phyloP scores from a whole-genome alignment of 345 rosid genomes.

The Syzygium oleosum region DNA sequence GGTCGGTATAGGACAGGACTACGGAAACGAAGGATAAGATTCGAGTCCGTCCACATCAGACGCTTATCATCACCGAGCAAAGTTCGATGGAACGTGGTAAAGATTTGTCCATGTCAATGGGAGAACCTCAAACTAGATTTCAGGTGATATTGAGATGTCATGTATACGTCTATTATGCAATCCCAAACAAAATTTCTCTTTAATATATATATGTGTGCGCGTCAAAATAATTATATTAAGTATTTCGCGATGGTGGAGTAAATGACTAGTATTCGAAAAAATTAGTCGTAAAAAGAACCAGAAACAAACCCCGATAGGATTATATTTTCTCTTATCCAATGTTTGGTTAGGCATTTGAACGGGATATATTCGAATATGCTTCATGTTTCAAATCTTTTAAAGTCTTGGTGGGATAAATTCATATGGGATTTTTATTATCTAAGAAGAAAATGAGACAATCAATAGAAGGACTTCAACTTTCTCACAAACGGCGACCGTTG shows the following conservation, averaged over 20 bases:
- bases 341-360: not conserved
- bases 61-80: too few relatives aligned
- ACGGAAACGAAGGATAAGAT: not conserved
- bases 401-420: not conserved
- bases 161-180: not conserved
- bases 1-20: not conserved
- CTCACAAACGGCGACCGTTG: fast-evolving
- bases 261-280: not conserved
- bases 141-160: too few relatives aligned
- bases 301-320: fast-evolving
- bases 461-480: not conserved
- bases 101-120: too few relatives aligned
- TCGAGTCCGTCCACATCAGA: not conserved
- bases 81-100: too few relatives aligned
- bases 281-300: fast-evolving
- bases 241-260: not conserved
- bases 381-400: not conserved
- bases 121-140: too few relatives aligned
- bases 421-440: not conserved
- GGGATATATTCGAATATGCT: not conserved
- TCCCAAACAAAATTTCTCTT: not conserved
- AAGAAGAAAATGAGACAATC: not conserved
- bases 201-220: not conserved
- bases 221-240: not conserved
- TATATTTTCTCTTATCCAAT: not conserved